Conservation (phyloP, 768 basidiomycete genomes). For the Paxillus rubicundulus region DNA sequence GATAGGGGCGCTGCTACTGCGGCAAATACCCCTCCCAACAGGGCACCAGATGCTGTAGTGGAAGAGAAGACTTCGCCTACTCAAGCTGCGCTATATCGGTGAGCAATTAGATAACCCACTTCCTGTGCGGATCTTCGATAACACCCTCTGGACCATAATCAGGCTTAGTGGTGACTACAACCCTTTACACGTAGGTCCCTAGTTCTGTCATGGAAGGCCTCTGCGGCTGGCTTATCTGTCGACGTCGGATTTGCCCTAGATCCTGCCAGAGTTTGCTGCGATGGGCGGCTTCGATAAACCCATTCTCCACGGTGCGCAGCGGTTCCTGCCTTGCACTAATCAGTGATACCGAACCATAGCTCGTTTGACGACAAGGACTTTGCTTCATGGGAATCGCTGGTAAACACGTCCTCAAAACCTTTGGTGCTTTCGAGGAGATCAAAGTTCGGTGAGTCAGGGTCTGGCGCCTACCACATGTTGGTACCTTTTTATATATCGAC, state of each 20-base stretch:
- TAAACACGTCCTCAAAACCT: constrained; percentile 88
- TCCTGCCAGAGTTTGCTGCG: constrained; percentile 89
- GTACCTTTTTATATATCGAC: no score
- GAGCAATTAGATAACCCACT: constrained; percentile 14
- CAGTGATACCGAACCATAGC: background rate
- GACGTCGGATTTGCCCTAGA: constrained; percentile 41
- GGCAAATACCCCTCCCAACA: constrained; percentile 73
- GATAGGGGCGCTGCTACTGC: constrained; percentile 91
- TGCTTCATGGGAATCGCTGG: constrained; percentile 92
- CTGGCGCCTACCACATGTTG: no score
- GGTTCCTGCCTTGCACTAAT: background rate
- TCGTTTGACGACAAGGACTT: constrained; percentile 46
- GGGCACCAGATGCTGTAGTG: constrained; percentile 77
- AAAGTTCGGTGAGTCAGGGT: constrained; percentile 73
- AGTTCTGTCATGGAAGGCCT: background rate
- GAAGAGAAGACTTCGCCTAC: constrained; percentile 82
- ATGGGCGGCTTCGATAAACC: constrained; percentile 95
- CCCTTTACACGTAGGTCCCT: constrained; percentile 72
- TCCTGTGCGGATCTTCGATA: background rate
- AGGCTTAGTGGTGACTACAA: constrained; percentile 91
- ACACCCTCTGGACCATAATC: background rate
- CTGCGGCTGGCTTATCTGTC: background rate
- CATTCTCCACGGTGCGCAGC: constrained; percentile 61
- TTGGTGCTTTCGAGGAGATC: constrained; percentile 85
- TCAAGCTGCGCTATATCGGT: constrained; percentile 94